Conservation (phyloP, 2,329 filamentous ascomycete genomes). For the Balansia obtecta region DNA sequence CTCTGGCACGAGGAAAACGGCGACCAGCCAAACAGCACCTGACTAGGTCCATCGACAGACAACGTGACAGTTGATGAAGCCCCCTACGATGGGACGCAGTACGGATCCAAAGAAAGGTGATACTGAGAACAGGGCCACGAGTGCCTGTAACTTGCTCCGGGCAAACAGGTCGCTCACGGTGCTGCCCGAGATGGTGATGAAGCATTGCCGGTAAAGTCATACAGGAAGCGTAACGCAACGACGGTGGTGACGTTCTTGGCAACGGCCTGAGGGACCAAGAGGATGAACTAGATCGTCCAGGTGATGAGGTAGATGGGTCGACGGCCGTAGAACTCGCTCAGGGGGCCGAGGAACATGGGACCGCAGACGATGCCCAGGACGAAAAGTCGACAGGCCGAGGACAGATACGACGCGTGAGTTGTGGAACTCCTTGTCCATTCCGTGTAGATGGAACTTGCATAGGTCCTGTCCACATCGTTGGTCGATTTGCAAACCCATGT, state of each 20-base stretch:
- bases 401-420: constrained; percentile 62
- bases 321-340: constrained; percentile 72
- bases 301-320: constrained; percentile 68
- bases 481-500: not conserved
- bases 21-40: constrained; percentile 46
- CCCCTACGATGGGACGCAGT: constrained; percentile 52
- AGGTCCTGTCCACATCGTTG: constrained; percentile 43
- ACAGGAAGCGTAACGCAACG: constrained; percentile 65
- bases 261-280: constrained; percentile 69
- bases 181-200: constrained; percentile 65
- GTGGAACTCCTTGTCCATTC: constrained; percentile 64
- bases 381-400: constrained; percentile 71
- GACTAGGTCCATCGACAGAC: constrained; percentile 77
- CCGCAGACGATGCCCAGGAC: constrained; percentile 62
- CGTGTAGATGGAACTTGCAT: constrained; percentile 84
- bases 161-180: constrained; percentile 74
- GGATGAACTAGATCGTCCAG: constrained; percentile 64
- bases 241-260: constrained; percentile 74
- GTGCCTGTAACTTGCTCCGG: constrained; percentile 54
- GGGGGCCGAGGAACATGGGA: constrained; percentile 48
- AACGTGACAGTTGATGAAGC: constrained; percentile 68
- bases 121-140: constrained; percentile 72
- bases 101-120: constrained; percentile 51
- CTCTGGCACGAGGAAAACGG: constrained; percentile 68
- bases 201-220: constrained; percentile 60